These are phyloP conservation scores for Metschnikowia lunata DNA, from an alignment of 805 yeast species.

Conservation along the genomic window DNA sequence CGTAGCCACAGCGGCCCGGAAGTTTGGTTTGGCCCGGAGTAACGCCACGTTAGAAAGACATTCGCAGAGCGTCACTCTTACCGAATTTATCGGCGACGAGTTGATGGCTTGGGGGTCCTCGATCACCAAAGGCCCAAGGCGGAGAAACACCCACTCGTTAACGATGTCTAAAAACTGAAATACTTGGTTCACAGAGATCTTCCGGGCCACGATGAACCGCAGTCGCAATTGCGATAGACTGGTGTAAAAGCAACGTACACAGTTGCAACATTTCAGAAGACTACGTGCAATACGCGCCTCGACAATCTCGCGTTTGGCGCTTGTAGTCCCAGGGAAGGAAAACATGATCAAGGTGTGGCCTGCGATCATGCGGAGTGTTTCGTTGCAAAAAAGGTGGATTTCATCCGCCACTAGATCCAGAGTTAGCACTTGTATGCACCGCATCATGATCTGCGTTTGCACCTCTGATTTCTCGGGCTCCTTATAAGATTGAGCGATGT, in stretches of 20 bases:
- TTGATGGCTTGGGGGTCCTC: not conserved
- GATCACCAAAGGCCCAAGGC: conserved; percentile 11
- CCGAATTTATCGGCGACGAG: conserved; percentile 3
- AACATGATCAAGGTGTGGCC: conserved; percentile 55
- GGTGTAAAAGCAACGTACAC: conserved; percentile 50
- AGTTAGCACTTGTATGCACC: conserved; percentile 19
- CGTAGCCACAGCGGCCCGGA: conserved; percentile 30
- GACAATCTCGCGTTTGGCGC: conserved; percentile 30
- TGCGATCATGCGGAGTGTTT: conserved; percentile 43
- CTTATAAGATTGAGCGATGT: conserved; percentile 22
- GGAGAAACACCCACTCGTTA: conserved; percentile 33
- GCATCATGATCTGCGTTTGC: conserved; percentile 25
- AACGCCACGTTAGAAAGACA: conserved; percentile 51
- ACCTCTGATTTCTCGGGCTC: conserved; percentile 24
- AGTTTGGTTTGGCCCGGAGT: conserved; percentile 33
- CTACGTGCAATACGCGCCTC: conserved; percentile 40
- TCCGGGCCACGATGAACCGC: conserved; percentile 49
- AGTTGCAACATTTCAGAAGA: conserved; percentile 48
- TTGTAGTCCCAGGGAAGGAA: conserved; percentile 44
- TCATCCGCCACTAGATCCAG: conserved; percentile 12
- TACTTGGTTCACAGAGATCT: conserved; percentile 32
- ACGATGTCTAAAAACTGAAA: conserved; percentile 29
- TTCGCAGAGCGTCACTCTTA: conserved; percentile 25
- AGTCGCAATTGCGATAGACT: conserved; percentile 49
- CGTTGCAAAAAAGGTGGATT: conserved; percentile 56